Evolutionary conservation across 2,329 filamentous ascomycete genomes (phyloP).

Genomic region (Aspergillus chevalieri): DNA sequence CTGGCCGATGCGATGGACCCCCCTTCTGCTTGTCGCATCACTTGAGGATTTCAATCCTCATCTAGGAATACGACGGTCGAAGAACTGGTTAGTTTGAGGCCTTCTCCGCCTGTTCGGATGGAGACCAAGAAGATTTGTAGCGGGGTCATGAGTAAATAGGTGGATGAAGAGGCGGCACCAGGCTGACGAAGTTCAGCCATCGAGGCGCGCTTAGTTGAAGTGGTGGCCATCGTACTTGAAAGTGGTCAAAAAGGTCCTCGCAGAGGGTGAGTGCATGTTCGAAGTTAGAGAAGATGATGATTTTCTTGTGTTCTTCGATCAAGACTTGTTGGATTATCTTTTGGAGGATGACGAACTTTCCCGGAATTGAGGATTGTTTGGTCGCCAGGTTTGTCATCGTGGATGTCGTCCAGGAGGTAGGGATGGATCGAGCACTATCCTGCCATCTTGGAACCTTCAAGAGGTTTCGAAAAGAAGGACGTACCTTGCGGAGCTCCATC

Average conservation of each 20-base stretch:
- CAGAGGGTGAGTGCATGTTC: slow-evolving; percentile 47
- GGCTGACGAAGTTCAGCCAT: slow-evolving; percentile 46
- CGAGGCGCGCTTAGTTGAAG: slow-evolving; percentile 46
- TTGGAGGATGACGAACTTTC: slow-evolving; percentile 52
- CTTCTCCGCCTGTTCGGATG: slow-evolving; percentile 50
- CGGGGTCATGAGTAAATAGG: slow-evolving; percentile 46
- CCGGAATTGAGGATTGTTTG: slow-evolving; percentile 48
- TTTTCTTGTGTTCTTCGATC: slow-evolving; percentile 31
- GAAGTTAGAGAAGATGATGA: slow-evolving; percentile 54
- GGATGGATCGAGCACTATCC: slow-evolving; percentile 47
- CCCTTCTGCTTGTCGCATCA: slow-evolving; percentile 49
- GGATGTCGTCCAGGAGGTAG: slow-evolving; percentile 44
- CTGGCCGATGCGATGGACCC: slow-evolving; percentile 52
- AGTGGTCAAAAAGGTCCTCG: slow-evolving; percentile 45
- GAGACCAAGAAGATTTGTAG: slow-evolving; percentile 52
- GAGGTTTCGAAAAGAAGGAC: not conserved
- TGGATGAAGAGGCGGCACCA: slow-evolving; percentile 48
- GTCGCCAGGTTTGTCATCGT: slow-evolving; percentile 39
- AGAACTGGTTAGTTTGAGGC: slow-evolving; percentile 50
- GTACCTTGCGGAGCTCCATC: slow-evolving; percentile 49
- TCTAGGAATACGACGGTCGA: slow-evolving; percentile 54
- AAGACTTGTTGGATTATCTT: slow-evolving; percentile 32
- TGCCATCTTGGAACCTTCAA: slow-evolving; percentile 1
- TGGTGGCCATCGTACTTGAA: slow-evolving; percentile 36
- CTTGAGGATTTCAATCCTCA: slow-evolving; percentile 51